phyloP scores from a whole-genome alignment of 2,329 filamentous ascomycete genomes.

The Monosporascus cannonballus region DNA sequence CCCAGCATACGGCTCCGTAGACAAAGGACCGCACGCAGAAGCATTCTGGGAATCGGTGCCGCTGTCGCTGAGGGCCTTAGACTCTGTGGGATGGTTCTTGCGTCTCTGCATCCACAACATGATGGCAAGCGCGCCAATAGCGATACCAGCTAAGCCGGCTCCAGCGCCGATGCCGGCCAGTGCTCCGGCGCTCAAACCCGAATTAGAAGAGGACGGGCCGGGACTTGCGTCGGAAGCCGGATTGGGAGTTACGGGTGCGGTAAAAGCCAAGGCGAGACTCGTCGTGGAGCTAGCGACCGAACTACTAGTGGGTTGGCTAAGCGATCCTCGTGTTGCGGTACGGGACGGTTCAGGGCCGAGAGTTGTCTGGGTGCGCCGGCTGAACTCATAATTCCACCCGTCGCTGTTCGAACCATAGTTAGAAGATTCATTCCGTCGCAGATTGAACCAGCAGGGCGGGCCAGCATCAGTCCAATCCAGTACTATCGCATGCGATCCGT shows the following conservation, averaged over 20 bases:
- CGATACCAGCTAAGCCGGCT: constrained; percentile 3
- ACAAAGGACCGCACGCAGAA: background rate
- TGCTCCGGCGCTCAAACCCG: constrained; percentile 2
- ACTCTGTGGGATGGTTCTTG: constrained; percentile 4
- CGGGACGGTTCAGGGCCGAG: constrained; percentile 1
- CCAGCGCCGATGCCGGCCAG: constrained; percentile 8
- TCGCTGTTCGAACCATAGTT: constrained; percentile 3
- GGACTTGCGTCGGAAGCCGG: background rate
- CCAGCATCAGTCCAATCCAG: constrained; percentile 3
- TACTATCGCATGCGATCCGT: constrained; percentile 1
- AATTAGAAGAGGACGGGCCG: background rate
- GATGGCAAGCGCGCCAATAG: background rate
- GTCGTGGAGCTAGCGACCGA: background rate
- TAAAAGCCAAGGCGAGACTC: background rate
- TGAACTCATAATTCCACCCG: background rate
- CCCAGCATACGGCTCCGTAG: background rate
- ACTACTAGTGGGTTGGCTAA: background rate
- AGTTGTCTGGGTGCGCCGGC: constrained; percentile 1
- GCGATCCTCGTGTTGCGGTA: background rate
- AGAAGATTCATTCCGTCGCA: background rate
- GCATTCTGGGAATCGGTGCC: constrained; percentile 1
- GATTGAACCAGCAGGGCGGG: constrained; percentile 7
- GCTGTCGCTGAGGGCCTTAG: constrained; percentile 1
- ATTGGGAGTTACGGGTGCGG: background rate
- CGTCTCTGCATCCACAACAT: background rate